Conservation (phyloP, 2,329 filamentous ascomycete species). For the Talaromyces sp. region DNA sequence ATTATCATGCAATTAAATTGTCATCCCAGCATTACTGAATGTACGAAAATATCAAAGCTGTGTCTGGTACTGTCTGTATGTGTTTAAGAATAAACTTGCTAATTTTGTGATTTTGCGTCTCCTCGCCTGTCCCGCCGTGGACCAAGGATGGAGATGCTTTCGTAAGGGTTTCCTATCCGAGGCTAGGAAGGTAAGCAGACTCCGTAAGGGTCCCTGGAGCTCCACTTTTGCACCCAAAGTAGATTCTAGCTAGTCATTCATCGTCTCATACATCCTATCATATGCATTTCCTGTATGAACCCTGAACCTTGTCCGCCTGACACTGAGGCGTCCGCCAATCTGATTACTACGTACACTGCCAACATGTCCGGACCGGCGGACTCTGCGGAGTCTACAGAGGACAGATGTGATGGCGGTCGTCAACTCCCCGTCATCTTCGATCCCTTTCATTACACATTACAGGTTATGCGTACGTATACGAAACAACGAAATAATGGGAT, state of each 20-base stretch:
- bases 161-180: background rate
- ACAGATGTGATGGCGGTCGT: background rate
- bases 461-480: background rate
- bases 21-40: background rate
- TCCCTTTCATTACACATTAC: background rate
- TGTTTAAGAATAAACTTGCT: background rate
- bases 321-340: constrained; percentile 10
- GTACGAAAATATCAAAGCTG: background rate
- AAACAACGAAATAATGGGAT: background rate
- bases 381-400: background rate
- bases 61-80: background rate
- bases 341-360: background rate
- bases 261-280: constrained; percentile 8
- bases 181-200: constrained; percentile 3
- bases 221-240: background rate
- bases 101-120: background rate
- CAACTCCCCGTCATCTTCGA: background rate
- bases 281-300: constrained; percentile 4
- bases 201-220: background rate
- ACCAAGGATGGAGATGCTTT: background rate
- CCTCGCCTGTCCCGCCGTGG: background rate
- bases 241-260: background rate
- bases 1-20: background rate
- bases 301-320: constrained; percentile 10
- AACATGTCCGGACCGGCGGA: background rate